Evolutionary conservation across 108 stramenopile species (phyloP).

Genomic region (Cylindrotheca fusiformis): DNA sequence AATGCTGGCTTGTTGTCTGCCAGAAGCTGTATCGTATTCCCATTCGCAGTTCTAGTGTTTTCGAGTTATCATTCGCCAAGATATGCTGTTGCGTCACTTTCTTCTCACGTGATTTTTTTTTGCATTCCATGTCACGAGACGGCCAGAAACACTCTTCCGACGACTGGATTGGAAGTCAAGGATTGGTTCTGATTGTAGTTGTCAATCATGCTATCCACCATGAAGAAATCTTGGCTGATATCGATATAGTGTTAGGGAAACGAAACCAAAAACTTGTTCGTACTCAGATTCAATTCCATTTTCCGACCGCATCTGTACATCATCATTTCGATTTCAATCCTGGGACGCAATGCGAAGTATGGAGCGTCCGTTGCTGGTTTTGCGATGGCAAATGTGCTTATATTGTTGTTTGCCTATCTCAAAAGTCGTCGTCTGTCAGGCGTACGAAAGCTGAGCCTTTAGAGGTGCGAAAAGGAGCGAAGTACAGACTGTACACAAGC

Average conservation of each 20-base stretch:
- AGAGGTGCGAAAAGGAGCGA: no score
- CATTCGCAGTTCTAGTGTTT: constrained; percentile 25
- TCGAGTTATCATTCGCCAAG: constrained; percentile 38
- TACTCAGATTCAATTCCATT: constrained; percentile 59
- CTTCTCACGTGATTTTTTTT: background rate
- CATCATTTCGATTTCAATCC: constrained; percentile 76
- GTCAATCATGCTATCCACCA: constrained; percentile 23
- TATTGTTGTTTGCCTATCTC: no score
- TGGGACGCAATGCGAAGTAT: constrained; percentile 67
- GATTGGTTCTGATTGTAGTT: constrained; percentile 7
- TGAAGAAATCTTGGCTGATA: constrained; percentile 41
- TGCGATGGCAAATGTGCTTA: no score
- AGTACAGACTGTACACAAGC: no score
- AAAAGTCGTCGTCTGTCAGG: no score
- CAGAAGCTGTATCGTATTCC: no score
- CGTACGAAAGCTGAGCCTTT: no score
- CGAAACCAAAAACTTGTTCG: background rate
- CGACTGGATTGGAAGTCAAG: background rate
- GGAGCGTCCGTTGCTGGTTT: background rate
- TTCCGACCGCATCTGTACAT: constrained; percentile 43
- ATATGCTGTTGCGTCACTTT: background rate
- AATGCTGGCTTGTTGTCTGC: constrained; percentile 6
- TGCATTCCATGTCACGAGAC: constrained; percentile 27
- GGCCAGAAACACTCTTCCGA: constrained; percentile 27
- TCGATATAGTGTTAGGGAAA: no score